phyloP scores from a whole-genome alignment of 2,329 filamentous ascomycete genomes.

The Calonectria crousiana region DNA sequence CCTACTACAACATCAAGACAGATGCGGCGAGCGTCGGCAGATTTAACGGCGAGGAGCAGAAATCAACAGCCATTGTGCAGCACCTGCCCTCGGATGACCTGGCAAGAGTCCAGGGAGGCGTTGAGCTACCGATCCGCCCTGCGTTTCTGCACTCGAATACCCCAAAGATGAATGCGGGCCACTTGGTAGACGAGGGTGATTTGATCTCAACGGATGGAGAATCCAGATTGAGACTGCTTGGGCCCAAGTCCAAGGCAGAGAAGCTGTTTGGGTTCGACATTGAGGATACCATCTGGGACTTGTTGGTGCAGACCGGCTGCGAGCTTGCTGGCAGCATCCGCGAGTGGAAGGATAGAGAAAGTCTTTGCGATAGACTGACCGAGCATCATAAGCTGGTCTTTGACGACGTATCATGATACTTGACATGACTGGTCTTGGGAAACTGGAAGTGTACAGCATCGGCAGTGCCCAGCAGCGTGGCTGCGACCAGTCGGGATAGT shows the following conservation, averaged over 20 bases:
- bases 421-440: background rate
- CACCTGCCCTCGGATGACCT: slow-evolving; percentile 16
- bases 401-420: slow-evolving; percentile 5
- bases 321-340: slow-evolving; percentile 22
- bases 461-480: too few relatives aligned
- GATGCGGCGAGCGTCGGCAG: slow-evolving; percentile 9
- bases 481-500: too few relatives aligned
- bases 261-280: slow-evolving; percentile 20
- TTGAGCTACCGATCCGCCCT: background rate
- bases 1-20: slow-evolving; percentile 17
- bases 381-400: slow-evolving; percentile 27
- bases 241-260: slow-evolving; percentile 12
- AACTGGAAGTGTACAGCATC: background rate
- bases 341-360: slow-evolving; percentile 20
- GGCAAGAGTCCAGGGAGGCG: background rate
- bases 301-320: slow-evolving; percentile 27
- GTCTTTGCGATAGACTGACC: slow-evolving; percentile 21
- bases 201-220: slow-evolving; percentile 15
- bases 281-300: slow-evolving; percentile 26
- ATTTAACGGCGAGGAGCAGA: slow-evolving; percentile 17
- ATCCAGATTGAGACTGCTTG: slow-evolving; percentile 22
- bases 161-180: slow-evolving; percentile 26
- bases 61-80: slow-evolving; percentile 23
- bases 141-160: slow-evolving; percentile 28
- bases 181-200: slow-evolving; percentile 25